A percentile compares a stretch with the other conserved stretches of the same genome.
Conservation (phyloP, 2,329 filamentous ascomycete genomes). For the Penicillium paneum region DNA sequence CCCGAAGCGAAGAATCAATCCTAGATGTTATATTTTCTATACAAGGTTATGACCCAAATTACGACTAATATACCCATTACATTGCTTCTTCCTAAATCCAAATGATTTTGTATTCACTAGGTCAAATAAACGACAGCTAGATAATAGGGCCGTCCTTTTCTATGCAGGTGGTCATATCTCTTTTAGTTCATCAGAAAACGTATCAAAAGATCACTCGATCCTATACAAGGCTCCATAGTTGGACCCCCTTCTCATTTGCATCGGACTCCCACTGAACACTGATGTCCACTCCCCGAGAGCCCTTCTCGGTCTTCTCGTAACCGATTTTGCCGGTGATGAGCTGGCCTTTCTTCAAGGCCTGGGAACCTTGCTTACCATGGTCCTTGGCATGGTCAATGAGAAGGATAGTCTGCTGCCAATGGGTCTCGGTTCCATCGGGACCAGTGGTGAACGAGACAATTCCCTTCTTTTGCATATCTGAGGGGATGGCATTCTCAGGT, state of each 20-base stretch:
- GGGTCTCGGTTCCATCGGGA: slow-evolving; percentile 70
- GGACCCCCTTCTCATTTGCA: slow-evolving; percentile 40
- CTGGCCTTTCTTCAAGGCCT: slow-evolving; percentile 52
- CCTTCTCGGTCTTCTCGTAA: slow-evolving; percentile 67
- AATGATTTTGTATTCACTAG: background rate
- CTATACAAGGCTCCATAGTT: slow-evolving; percentile 44
- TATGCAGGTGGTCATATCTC: slow-evolving; percentile 8
- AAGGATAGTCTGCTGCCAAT: slow-evolving; percentile 85
- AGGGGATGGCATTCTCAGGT: slow-evolving; percentile 55
- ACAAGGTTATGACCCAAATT: background rate
- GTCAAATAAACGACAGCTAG: background rate
- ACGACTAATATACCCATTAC: background rate
- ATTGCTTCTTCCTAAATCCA: background rate
- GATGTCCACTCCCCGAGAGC: slow-evolving; percentile 67
- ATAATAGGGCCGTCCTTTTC: background rate
- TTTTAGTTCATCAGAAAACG: slow-evolving; percentile 11
- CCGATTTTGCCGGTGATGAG: slow-evolving; percentile 64
- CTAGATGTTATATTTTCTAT: background rate
- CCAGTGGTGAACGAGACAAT: slow-evolving; percentile 82
- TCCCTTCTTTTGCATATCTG: slow-evolving; percentile 63
- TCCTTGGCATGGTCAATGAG: slow-evolving; percentile 61
- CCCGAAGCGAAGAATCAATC: background rate
- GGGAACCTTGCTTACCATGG: slow-evolving; percentile 28
- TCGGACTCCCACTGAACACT: slow-evolving; percentile 59
- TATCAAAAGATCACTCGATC: slow-evolving; percentile 3